Evolutionary conservation across 192 early-diverging fungal species (phyloP).

Genomic region (Coemansia sp.): DNA sequence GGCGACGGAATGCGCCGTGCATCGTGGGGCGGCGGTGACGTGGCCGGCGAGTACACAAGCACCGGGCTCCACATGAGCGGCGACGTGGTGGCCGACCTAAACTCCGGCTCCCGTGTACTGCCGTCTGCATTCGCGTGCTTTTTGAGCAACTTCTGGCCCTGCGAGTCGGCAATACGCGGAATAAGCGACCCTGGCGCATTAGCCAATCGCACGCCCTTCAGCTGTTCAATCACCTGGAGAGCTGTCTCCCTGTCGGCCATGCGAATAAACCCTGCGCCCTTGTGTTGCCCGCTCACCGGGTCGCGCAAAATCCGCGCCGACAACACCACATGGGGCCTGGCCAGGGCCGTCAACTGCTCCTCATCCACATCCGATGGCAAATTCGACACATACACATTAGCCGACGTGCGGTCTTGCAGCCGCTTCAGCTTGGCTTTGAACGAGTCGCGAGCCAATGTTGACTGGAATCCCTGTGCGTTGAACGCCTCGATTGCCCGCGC

Average conservation of each 20-base stretch:
- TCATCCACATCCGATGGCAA: conserved; percentile 75
- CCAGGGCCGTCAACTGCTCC: conserved; percentile 61
- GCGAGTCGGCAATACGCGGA: conserved; percentile 77
- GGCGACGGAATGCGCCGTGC: conserved; percentile 10
- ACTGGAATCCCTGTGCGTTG: conserved; percentile 63
- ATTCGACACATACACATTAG: conserved; percentile 86
- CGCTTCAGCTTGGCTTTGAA: conserved; percentile 68
- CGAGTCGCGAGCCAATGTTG: conserved; percentile 77
- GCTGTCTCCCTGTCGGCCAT: conserved; percentile 74
- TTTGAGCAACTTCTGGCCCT: conserved; percentile 78
- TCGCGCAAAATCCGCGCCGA: conserved; percentile 78
- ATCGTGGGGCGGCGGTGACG: conserved; percentile 16
- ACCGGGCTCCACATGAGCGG: conserved; percentile 51
- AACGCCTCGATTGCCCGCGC: conserved; percentile 69
- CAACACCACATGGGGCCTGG: conserved; percentile 64
- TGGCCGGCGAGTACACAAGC: conserved; percentile 38
- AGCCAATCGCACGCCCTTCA: conserved; percentile 61
- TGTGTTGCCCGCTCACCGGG: conserved; percentile 59
- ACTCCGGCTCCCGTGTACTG: conserved; percentile 9
- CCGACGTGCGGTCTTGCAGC: conserved; percentile 72
- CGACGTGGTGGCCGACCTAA: conserved; percentile 13
- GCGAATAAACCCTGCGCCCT: conserved; percentile 79
- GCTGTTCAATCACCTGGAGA: conserved; percentile 63
- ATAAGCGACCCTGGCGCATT: conserved; percentile 66
- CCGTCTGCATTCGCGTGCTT: conserved; percentile 58